Evolutionary conservation across 2,329 filamentous ascomycete species (phyloP), one percentile per base, ranked within the genome.

Genomic region (Lecanoromycetidae sp.): DNA sequence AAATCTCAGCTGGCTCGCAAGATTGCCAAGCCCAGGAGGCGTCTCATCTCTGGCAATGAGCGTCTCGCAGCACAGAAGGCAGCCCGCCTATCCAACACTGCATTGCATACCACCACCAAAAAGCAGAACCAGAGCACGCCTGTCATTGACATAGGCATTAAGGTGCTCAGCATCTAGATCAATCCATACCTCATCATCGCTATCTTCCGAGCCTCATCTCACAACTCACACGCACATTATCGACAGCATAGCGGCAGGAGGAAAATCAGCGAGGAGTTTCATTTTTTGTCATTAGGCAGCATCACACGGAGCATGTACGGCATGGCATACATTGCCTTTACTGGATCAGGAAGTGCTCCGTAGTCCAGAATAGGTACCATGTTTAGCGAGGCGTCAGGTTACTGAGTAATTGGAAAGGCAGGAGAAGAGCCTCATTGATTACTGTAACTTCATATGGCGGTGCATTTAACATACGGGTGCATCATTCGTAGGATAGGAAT

Each of bases 41-140:
- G 50, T 17, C 25, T 54, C n/a, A 39, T 46, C 20, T 37, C 34
- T 40, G 34, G 51, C 15, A 46, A 51, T n/a, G 52, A 54, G 19
- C 53, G 55, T 6, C 44, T 49, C 7, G 46, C 49, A n/a, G 39
- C 44, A 37, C 52, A 56, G 46, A 58, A 58, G 12, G 47, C 53
- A 17, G 54, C 52, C 19, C 54, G 48, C 19, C 36, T 39, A n/a
- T n/a, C 36, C 33, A 9, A 29, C 23, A 33, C 35, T 26, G 39
- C 43, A 35, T 34, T 50, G 17, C 44, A 45, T 23, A 32, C 41
- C 17, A 26, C 44, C 4, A 40, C 33, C 9, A 47, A 49, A n/a
- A 47, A 48, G n/a, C 43, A 49, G 23, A 53, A 54, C 17, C 51
- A 54, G n/a, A 50, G 44, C 23, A 29, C 51, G 17, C 52, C 47